Evolutionary conservation across 2,329 filamentous ascomycete genomes (phyloP).

Genomic region (Rachicladosporium sp.): DNA sequence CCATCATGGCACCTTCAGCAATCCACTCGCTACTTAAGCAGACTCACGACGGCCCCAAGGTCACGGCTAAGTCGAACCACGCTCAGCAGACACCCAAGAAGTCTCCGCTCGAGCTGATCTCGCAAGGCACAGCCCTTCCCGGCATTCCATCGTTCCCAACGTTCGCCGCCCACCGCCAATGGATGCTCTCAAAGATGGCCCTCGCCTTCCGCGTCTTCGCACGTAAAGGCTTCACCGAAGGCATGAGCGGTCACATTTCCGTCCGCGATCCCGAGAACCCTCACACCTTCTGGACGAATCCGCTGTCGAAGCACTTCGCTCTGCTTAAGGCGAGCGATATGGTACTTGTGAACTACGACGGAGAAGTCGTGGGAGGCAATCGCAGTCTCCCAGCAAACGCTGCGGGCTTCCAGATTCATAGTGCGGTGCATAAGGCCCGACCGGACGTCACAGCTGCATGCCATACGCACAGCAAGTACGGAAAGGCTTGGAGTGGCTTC

Average conservation of each 20-base stretch:
- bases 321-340: slow-evolving; percentile 53
- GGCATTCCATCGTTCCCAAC: slow-evolving; percentile 46
- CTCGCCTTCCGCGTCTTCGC: slow-evolving; percentile 57
- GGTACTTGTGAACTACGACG: slow-evolving; percentile 52
- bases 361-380: slow-evolving; percentile 53
- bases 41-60: too few species aligned
- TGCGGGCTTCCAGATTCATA: slow-evolving; percentile 59
- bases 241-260: slow-evolving; percentile 56
- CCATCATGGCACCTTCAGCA: too few species aligned
- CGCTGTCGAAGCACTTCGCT: slow-evolving; percentile 51
- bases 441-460: slow-evolving; percentile 58
- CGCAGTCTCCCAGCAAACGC: slow-evolving; percentile 48
- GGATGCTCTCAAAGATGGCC: slow-evolving; percentile 52
- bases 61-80: too few species aligned
- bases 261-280: slow-evolving; percentile 53
- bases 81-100: slow-evolving; percentile 10
- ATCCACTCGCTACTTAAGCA: too few species aligned
- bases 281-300: slow-evolving; percentile 58
- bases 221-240: slow-evolving; percentile 54
- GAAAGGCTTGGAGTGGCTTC: slow-evolving; percentile 57
- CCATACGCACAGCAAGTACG: slow-evolving; percentile 55
- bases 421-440: slow-evolving; percentile 54
- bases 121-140: slow-evolving; percentile 34
- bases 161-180: slow-evolving; percentile 46
- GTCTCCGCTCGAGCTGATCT: slow-evolving; percentile 27